Conservation (phyloP, 2,329 filamentous ascomycete genomes). For the Curvularia lunata region DNA sequence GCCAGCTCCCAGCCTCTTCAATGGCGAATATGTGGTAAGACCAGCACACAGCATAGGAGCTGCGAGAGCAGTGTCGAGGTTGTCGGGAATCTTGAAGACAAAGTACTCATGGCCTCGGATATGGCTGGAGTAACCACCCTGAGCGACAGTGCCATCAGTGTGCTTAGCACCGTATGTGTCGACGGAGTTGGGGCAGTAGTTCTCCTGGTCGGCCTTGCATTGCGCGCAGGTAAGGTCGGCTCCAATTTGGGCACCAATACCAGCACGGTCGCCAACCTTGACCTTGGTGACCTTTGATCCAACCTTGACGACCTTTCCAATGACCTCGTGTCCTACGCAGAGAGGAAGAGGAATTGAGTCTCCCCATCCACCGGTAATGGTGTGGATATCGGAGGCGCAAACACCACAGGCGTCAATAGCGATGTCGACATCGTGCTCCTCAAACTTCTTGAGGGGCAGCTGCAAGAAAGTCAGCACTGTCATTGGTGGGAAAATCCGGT, state of each 20-base stretch:
- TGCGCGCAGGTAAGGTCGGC: slow-evolving; percentile 58
- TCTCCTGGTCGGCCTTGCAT: slow-evolving; percentile 61
- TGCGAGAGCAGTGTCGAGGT: slow-evolving; percentile 64
- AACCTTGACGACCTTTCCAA: slow-evolving; percentile 58
- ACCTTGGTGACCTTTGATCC: slow-evolving; percentile 58
- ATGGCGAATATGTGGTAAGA: slow-evolving; percentile 78
- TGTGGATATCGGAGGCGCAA: slow-evolving; percentile 58
- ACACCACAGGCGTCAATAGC: slow-evolving; percentile 71
- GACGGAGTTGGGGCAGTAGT: slow-evolving; percentile 59
- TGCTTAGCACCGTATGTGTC: slow-evolving; percentile 60
- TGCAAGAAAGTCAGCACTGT: slow-evolving; percentile 47
- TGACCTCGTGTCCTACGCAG: slow-evolving; percentile 69
- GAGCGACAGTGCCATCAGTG: slow-evolving; percentile 66
- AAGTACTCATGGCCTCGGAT: slow-evolving; percentile 79
- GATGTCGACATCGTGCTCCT: slow-evolving; percentile 85
- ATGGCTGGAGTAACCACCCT: slow-evolving; percentile 72
- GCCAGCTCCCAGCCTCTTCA: slow-evolving; percentile 75
- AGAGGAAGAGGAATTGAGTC: slow-evolving; percentile 65
- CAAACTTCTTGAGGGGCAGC: slow-evolving; percentile 85
- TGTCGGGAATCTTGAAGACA: slow-evolving; percentile 76
- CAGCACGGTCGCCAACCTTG: slow-evolving; percentile 56
- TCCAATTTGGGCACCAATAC: slow-evolving; percentile 58
- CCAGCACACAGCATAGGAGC: slow-evolving; percentile 87
- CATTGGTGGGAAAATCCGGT: background rate
- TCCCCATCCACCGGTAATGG: slow-evolving; percentile 66